phyloP scores from a whole-genome alignment of 2,329 filamentous ascomycete genomes.

The Lachnum nothofagi region DNA sequence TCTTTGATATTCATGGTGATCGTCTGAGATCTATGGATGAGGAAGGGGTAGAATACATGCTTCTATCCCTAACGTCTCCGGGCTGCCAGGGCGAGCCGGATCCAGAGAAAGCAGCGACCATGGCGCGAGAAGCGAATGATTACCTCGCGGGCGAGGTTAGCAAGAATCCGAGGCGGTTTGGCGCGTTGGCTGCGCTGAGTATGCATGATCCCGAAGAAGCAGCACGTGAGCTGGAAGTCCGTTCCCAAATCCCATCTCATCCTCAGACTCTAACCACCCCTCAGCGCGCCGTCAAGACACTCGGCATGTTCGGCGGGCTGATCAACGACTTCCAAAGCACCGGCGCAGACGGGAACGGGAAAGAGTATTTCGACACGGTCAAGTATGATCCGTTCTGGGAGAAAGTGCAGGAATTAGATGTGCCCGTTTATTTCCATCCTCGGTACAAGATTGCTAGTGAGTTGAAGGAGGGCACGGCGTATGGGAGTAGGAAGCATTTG shows the following conservation, averaged over 20 bases:
- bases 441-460: slow-evolving; percentile 30
- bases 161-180: slow-evolving; percentile 36
- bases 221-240: slow-evolving; percentile 44
- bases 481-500: slow-evolving; percentile 32
- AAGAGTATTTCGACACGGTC: slow-evolving; percentile 58
- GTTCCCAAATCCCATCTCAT: no score
- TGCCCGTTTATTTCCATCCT: slow-evolving; percentile 59
- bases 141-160: slow-evolving; percentile 17
- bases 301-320: slow-evolving; percentile 57
- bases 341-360: slow-evolving; percentile 52
- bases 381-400: slow-evolving; percentile 59
- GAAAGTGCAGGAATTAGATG: slow-evolving; percentile 52
- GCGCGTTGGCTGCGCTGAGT: slow-evolving; percentile 44
- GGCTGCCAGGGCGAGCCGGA: slow-evolving; percentile 43
- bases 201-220: slow-evolving; percentile 50
- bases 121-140: slow-evolving; percentile 37
- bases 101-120: slow-evolving; percentile 37
- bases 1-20: slow-evolving; percentile 33
- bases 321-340: slow-evolving; percentile 58
- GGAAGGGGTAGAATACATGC: slow-evolving; percentile 45
- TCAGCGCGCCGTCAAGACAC: slow-evolving; percentile 45
- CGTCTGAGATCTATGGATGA: slow-evolving; percentile 42
- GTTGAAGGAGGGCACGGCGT: slow-evolving; percentile 25
- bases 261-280: no score
- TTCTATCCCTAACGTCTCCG: slow-evolving; percentile 45